A percentile compares a stretch with the other conserved stretches of the same genome.
Conservation (phyloP, 371 early-diverging fungal species). For the Synchytrium microbalum region DNA sequence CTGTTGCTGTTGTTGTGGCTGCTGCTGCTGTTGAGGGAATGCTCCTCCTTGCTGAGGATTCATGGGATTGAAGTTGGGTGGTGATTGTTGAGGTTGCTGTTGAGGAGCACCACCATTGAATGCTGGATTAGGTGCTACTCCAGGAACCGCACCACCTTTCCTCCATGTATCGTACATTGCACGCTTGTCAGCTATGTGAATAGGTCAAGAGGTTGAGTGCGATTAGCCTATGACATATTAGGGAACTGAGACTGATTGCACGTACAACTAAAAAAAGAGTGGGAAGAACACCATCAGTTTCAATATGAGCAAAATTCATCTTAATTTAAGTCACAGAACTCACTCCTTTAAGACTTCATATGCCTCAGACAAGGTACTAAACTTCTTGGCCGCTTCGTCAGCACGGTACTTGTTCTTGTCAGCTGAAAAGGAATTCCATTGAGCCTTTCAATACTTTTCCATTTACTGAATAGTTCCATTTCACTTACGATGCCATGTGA, state of each 20-base stretch:
- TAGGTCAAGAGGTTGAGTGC: too few species aligned
- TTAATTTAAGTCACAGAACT: not conserved
- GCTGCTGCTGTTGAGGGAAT: not conserved
- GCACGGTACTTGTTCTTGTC: not conserved
- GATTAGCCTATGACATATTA: too few species aligned
- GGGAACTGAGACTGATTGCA: too few species aligned
- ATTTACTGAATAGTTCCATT: not conserved
- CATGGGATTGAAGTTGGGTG: too few species aligned
- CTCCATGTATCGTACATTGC: conserved; percentile 1
- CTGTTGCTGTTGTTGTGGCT: not conserved
- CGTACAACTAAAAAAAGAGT: too few species aligned
- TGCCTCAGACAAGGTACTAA: not conserved
- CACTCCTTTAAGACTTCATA: not conserved
- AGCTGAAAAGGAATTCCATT: not conserved
- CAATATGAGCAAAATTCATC: too few species aligned
- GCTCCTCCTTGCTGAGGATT: too few species aligned
- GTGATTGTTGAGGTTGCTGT: conserved; percentile 2
- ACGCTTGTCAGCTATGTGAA: not conserved
- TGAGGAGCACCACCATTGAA: not conserved
- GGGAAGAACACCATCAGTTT: too few species aligned
- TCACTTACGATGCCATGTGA: not conserved
- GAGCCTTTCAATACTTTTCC: not conserved
- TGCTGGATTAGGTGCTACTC: not conserved
- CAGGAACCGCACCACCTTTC: not conserved
- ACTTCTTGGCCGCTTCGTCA: not conserved